Evolutionary conservation across 306 rosid genomes (phyloP), one percentile per base, ranked within the genome.

Genomic region (Neltuma alba): DNA sequence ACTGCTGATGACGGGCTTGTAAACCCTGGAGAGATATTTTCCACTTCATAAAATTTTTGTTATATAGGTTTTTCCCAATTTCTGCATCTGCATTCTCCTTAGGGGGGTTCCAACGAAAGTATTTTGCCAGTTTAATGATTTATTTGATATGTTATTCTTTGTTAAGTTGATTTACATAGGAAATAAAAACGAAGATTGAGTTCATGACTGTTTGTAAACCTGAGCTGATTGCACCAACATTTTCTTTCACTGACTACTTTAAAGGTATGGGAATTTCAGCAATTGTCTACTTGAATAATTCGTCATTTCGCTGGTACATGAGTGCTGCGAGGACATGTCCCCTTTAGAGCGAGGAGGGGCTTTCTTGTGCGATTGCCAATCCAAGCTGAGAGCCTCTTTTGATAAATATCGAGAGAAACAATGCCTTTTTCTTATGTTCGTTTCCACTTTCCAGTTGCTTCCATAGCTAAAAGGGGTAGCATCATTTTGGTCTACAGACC

Each of bases 31-130:
- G 69, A 70, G 73, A 37, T 83, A 58, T 69, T 77, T 60, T 74
- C 42, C 80, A 78, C 74, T 83, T 79, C 37, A 16, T 48, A 72
- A 75, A 75, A 64, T 69, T 83, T 81, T 81, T 88, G 87, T 77
- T 58, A 38, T 30, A 76, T 78, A 82, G 87, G 45, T 47, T 65
- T 62, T 76, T 63, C 69, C 73, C 40, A 63, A 63, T 82, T 86
- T 82, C 75, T 71, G 76, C 85, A 33, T 81, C 70, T 82, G 84
- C 83, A 84, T 80, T 82, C 74, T 83, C 60, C 76, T 76, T 58
- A 25, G 82, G 48, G 82, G 61, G 70, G 58, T 85, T 90, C 78
- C 81, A 85, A 76, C 9, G 75, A 74, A 38, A 13, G 77, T 75
- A 83, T 70, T 74, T 58, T 58, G 73, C 76, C 41, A 81, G 72